Conservation (phyloP, 495 filamentous ascomycete species). For the Podospora pseudopauciseta region DNA sequence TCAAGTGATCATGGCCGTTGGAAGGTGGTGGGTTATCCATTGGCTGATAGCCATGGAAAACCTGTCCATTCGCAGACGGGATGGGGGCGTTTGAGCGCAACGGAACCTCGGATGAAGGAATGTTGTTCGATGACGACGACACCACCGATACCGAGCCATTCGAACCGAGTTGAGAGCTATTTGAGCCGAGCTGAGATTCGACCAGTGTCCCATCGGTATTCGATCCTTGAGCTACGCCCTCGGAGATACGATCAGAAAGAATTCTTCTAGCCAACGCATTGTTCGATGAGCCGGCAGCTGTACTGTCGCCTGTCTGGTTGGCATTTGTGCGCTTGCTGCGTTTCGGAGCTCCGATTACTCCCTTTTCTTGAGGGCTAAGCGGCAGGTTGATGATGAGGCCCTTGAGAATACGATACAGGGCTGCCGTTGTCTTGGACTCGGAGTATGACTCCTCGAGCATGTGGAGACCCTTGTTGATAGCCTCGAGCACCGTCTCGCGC, state of each 20-base stretch:
- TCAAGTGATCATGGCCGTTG: not conserved
- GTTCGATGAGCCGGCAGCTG: not conserved
- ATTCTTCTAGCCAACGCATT: not conserved
- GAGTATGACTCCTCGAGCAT: conserved; percentile 37
- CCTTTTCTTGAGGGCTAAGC: conserved; percentile 25
- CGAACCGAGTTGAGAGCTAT: not conserved
- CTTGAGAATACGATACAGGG: conserved; percentile 30
- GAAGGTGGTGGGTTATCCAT: not conserved
- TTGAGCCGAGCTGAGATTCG: not conserved
- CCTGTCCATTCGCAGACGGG: not conserved
- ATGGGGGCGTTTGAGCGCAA: not conserved
- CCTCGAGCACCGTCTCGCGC: conserved; percentile 39
- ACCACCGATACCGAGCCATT: conserved; percentile 3
- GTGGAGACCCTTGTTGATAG: conserved; percentile 36
- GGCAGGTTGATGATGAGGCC: conserved; percentile 26
- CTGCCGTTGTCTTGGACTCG: conserved; percentile 29
- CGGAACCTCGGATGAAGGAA: not conserved
- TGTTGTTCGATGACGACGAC: conserved; percentile 4
- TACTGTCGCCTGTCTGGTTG: not conserved
- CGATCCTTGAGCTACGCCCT: not conserved
- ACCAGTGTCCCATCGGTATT: not conserved
- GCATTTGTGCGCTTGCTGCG: conserved; percentile 12
- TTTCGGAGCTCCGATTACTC: conserved; percentile 23
- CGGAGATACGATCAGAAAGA: not conserved
- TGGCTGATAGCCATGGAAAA: not conserved